Evolutionary conservation across 2,329 filamentous ascomycete genomes (phyloP), one percentile per base, ranked within the genome.

Genomic region (Fusarium udum): DNA sequence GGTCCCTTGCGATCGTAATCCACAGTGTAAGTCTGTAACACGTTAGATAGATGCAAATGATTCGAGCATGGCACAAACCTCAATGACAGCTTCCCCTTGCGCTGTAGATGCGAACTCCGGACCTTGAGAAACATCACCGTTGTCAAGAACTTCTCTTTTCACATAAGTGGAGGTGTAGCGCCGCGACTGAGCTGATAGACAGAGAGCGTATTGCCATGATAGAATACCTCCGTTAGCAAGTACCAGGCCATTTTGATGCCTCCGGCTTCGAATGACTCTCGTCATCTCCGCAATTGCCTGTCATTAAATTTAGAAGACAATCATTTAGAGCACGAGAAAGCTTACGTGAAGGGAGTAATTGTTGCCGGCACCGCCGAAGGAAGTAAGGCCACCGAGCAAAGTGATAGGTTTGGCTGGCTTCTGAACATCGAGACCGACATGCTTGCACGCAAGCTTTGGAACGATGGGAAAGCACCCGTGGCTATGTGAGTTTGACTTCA

Each of bases 361-460:
- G 71, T 93, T 93, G 0, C 91, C 91, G 11, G 91, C 91, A 1
- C 91, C 91, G 1, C 91, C 91, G 66, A 93, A 93, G 2, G 87
- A 91, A 9, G 91, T 92, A 60, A 93, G 76, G 0, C 91, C 91
- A 1, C 91, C 91, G 0, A 93, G 83, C 1, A 92, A 79, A 0
- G 89, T 92, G 26, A 92, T 84, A 0, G 88, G 85, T 69, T 88
- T 90, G 4, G 79, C 36, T 3, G 83, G 77, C 3, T 83, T 79
- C 0, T 79, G 79, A 1, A 88, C 81, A 0, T 87, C 83, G 4
- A 92, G 77, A 1, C 85, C 85, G 1, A 93, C 84, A 78, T 92
- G 89, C 6, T 87, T 79, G 34, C 87, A 89, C 3, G 91, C 91
- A 0, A 92, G 80, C 77, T 93, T 93, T 0, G 91, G 91, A 0